These are phyloP conservation scores for Cladorrhinum sp. DNA, from an alignment of 2,329 filamentous ascomycete species.

Conservation along the genomic window DNA sequence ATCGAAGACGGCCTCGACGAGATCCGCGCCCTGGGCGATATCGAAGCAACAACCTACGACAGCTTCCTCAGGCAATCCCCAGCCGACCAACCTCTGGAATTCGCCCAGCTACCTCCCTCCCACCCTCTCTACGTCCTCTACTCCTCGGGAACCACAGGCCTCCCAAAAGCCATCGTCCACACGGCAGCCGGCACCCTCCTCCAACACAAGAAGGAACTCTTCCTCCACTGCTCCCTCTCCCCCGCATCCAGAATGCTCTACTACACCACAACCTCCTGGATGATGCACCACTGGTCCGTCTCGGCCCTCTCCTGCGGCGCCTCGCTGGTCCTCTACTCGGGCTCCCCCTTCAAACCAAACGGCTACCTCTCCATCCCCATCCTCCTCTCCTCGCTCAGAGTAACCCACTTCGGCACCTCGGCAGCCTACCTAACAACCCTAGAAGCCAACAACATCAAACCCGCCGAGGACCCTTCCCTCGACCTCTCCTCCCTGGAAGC, in stretches of 20 bases:
- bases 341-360: conserved; percentile 80
- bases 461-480: conserved; percentile 50
- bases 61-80: conserved; percentile 33
- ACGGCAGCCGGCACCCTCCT: conserved; percentile 84
- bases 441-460: conserved; percentile 71
- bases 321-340: conserved; percentile 85
- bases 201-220: conserved; percentile 96
- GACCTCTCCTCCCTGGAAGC: conserved; percentile 68
- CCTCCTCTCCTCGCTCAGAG: conserved; percentile 73
- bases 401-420: conserved; percentile 93
- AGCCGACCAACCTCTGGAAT: conserved; percentile 50
- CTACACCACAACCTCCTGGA: conserved; percentile 94
- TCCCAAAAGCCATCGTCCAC: conserved; percentile 93
- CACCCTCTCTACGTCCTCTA: conserved; percentile 94
- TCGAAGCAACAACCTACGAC: conserved; percentile 44
- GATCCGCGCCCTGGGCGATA: conserved; percentile 36
- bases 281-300: conserved; percentile 99
- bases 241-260: conserved; percentile 77
- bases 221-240: conserved; percentile 78
- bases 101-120: conserved; percentile 76
- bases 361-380: conserved; percentile 78
- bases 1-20: conserved; percentile 38
- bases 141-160: conserved; percentile 81
- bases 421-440: conserved; percentile 90
- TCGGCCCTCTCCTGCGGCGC: conserved; percentile 80